Evolutionary conservation across 495 filamentous ascomycete genomes (phyloP).

Genomic region (Physcia stellaris): DNA sequence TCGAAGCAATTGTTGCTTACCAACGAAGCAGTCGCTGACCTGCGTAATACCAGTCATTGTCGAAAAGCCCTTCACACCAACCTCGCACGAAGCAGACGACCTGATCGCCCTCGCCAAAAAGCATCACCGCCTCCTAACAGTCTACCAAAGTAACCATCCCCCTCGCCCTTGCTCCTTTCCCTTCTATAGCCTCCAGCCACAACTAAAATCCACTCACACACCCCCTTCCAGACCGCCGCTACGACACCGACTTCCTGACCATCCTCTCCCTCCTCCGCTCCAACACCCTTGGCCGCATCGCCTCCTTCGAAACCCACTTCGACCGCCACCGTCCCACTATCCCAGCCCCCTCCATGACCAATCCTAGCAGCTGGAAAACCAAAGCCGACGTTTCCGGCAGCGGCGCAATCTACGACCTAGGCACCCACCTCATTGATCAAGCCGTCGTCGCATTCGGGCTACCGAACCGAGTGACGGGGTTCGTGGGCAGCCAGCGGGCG

Average conservation of each 20-base stretch:
- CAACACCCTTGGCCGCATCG: constrained; percentile 38
- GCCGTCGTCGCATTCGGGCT: constrained; percentile 64
- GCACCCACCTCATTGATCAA: constrained; percentile 75
- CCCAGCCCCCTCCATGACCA: constrained; percentile 26
- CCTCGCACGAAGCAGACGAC: constrained; percentile 52
- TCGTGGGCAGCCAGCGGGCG: constrained; percentile 51
- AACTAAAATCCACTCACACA: background rate
- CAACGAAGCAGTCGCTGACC: background rate
- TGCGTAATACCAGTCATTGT: constrained; percentile 59
- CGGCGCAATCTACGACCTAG: constrained; percentile 69
- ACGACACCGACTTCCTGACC: constrained; percentile 74
- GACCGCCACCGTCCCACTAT: constrained; percentile 65
- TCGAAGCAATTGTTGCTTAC: too few species aligned
- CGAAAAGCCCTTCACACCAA: constrained; percentile 82
- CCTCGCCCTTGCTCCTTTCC: background rate
- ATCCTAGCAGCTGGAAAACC: constrained; percentile 55
- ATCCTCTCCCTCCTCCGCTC: constrained; percentile 46
- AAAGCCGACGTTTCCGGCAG: constrained; percentile 48
- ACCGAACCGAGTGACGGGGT: constrained; percentile 53
- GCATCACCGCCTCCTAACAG: constrained; percentile 49
- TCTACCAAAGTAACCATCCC: constrained; percentile 65
- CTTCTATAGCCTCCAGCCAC: background rate
- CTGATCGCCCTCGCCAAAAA: constrained; percentile 52
- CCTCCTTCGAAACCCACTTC: constrained; percentile 76
- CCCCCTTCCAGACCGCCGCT: constrained; percentile 47